phyloP scores from a whole-genome alignment of 1,139 yeast species.

The Wickerhamomyces sp. region DNA sequence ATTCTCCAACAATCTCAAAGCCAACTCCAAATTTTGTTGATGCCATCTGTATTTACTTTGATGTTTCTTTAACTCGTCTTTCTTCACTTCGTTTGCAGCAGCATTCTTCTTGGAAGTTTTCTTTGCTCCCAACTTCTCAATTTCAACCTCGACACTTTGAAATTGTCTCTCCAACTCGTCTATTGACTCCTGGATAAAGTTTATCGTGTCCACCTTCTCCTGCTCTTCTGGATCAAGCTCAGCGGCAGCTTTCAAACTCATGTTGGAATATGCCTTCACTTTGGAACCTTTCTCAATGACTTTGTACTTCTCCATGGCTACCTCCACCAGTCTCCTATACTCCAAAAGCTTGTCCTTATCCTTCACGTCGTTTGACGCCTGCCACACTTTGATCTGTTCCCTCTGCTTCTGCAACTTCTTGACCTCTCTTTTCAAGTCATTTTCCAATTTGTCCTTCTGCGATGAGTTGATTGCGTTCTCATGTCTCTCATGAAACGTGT shows the following conservation, averaged over 20 bases:
- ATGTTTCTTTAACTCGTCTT: slow-evolving; percentile 38
- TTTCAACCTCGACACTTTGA: slow-evolving; percentile 57
- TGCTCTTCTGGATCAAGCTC: slow-evolving; percentile 58
- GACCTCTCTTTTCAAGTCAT: slow-evolving; percentile 68
- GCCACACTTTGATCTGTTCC: slow-evolving; percentile 78
- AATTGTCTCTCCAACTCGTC: slow-evolving; percentile 62
- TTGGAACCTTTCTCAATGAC: slow-evolving; percentile 71
- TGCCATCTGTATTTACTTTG: slow-evolving; percentile 49
- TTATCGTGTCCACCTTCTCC: slow-evolving; percentile 53
- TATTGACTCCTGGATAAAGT: slow-evolving; percentile 52
- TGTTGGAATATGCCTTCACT: slow-evolving; percentile 70
- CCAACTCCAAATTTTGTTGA: slow-evolving; percentile 57
- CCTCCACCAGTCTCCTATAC: slow-evolving; percentile 61
- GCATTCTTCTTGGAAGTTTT: slow-evolving; percentile 47
- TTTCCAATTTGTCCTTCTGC: slow-evolving; percentile 68
- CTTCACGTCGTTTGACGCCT: slow-evolving; percentile 64
- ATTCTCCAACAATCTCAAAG: slow-evolving; percentile 59
- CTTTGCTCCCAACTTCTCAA: slow-evolving; percentile 41
- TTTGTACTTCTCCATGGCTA: slow-evolving; percentile 79
- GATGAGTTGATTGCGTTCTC: slow-evolving; percentile 55
- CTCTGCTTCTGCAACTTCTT: slow-evolving; percentile 68
- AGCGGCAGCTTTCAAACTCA: slow-evolving; percentile 44
- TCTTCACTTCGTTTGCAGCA: slow-evolving; percentile 50
- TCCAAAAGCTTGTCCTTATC: slow-evolving; percentile 61
- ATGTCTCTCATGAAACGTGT: slow-evolving; percentile 65